Conservation (phyloP, 495 filamentous ascomycete species). For the Tuber aestivum region DNA sequence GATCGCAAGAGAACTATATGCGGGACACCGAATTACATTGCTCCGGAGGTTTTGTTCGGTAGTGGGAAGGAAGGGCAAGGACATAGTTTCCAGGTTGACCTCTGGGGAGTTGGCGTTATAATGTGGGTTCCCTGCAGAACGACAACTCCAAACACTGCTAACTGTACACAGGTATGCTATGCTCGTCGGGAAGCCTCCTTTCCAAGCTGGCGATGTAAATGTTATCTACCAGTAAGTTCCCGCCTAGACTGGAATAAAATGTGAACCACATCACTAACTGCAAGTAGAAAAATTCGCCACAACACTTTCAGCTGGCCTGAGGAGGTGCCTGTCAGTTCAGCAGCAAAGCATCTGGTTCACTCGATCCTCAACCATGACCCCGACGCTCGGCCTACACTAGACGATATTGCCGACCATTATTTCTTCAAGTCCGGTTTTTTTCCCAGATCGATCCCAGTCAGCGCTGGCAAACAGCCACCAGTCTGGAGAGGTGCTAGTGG, state of each 20-base stretch:
- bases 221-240: slow-evolving; percentile 60
- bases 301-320: slow-evolving; percentile 40
- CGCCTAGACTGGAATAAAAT: slow-evolving; percentile 35
- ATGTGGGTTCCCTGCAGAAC: slow-evolving; percentile 54
- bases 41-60: slow-evolving; percentile 67
- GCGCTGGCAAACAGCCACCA: slow-evolving; percentile 31
- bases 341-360: slow-evolving; percentile 71
- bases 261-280: neutral
- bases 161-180: slow-evolving; percentile 56
- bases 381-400: slow-evolving; percentile 65
- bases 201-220: slow-evolving; percentile 77
- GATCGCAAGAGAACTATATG: slow-evolving; percentile 88
- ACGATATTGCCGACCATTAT: slow-evolving; percentile 72
- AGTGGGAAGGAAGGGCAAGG: slow-evolving; percentile 40
- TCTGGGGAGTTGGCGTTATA: slow-evolving; percentile 96
- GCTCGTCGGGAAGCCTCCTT: slow-evolving; percentile 82
- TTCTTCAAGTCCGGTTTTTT: slow-evolving; percentile 68
- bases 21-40: slow-evolving; percentile 97
- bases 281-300: slow-evolving; percentile 43
- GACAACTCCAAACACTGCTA: neutral
- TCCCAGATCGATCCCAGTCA: slow-evolving; percentile 44
- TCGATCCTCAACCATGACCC: slow-evolving; percentile 67
- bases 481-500: slow-evolving; percentile 32
- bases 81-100: slow-evolving; percentile 64
- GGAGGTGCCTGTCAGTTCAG: slow-evolving; percentile 27